These are phyloP conservation scores for Yamadazyma epiphylla DNA, from an alignment of 1,139 yeast genomes.

Conservation along the genomic window DNA sequence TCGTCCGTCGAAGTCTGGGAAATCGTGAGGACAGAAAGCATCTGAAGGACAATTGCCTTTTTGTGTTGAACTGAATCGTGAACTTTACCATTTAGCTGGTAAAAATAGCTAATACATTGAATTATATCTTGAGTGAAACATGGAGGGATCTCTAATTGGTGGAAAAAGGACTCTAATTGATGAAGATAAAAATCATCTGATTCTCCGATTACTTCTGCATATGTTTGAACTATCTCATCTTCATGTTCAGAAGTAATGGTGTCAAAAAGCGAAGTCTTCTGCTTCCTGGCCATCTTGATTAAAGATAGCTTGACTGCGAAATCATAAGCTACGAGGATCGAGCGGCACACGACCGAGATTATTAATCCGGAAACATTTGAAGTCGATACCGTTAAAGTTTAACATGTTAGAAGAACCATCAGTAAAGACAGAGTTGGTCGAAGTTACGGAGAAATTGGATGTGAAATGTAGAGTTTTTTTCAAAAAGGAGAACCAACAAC, in stretches of 20 bases:
- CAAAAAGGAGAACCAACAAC: conserved; percentile 65
- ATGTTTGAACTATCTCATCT: conserved; percentile 31
- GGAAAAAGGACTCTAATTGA: conserved; percentile 23
- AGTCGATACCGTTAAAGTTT: too few species aligned
- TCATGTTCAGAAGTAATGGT: conserved; percentile 19
- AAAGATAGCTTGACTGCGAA: not conserved
- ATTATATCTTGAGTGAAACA: conserved; percentile 33
- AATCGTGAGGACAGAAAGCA: conserved; percentile 30
- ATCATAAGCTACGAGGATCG: too few species aligned
- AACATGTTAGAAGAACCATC: conserved; percentile 25
- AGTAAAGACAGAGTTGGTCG: conserved; percentile 40
- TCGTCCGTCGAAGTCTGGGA: conserved; percentile 15
- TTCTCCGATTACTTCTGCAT: conserved; percentile 20
- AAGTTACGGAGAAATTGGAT: conserved; percentile 28
- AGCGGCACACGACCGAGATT: too few species aligned
- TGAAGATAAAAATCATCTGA: conserved; percentile 28
- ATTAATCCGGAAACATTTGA: too few species aligned
- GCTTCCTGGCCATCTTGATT: conserved; percentile 6
- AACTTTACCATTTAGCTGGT: conserved; percentile 15
- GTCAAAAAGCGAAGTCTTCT: conserved; percentile 9
- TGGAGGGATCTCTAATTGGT: conserved; percentile 23
- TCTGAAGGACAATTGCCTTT: conserved; percentile 21
- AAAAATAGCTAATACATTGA: conserved; percentile 32
- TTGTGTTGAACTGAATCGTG: conserved; percentile 10
- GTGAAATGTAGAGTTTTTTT: conserved; percentile 49